phyloP scores from a whole-genome alignment of 495 filamentous ascomycete genomes.

The Astrocystis sublimbata region DNA sequence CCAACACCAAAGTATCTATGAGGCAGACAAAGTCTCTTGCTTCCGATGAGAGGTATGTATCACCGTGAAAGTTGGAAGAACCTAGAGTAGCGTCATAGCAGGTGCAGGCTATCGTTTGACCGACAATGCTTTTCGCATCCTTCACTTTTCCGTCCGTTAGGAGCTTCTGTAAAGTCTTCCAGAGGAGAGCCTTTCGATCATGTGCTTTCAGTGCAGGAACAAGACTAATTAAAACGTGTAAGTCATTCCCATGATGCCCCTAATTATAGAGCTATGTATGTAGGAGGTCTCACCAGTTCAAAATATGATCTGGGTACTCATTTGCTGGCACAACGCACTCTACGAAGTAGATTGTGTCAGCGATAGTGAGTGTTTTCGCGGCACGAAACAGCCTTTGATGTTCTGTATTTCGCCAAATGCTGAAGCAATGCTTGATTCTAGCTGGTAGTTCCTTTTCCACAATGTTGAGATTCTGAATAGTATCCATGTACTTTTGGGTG shows the following conservation, averaged over 20 bases:
- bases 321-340: background rate
- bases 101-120: background rate
- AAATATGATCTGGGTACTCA: background rate
- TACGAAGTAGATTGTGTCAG: background rate
- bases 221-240: background rate
- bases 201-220: background rate
- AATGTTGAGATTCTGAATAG: background rate
- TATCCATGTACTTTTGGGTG: background rate
- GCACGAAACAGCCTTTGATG: background rate
- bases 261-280: background rate
- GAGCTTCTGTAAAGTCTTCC: background rate
- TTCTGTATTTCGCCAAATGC: background rate
- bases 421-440: background rate
- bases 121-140: background rate
- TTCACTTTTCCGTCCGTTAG: background rate
- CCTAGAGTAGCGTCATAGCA: background rate
- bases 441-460: background rate
- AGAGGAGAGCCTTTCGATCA: background rate
- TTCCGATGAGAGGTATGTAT: background rate
- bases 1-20: background rate
- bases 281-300: background rate
- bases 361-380: background rate
- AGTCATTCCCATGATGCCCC: background rate
- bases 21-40: background rate
- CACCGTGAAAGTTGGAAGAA: background rate